phyloP scores from a whole-genome alignment of 148 eudicot genomes.

The Talinum fruticosum region DNA sequence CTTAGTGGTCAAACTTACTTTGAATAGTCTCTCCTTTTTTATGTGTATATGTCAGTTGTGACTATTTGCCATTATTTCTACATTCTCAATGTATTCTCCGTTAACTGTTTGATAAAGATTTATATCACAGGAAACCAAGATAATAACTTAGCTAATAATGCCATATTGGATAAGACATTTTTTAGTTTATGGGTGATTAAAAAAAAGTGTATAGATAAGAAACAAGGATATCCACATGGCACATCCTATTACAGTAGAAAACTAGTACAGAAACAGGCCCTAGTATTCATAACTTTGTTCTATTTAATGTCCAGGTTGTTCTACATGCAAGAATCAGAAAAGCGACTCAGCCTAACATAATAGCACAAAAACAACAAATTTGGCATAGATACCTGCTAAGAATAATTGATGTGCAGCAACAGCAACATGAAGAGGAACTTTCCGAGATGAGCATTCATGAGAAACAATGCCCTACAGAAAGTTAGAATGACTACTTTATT shows the following conservation, averaged over 20 bases:
- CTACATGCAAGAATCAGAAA: constrained; percentile 12
- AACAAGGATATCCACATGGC: not conserved
- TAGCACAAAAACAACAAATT: not conserved
- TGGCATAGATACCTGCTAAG: constrained; percentile 58
- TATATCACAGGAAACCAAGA: too few species aligned
- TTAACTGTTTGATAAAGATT: too few species aligned
- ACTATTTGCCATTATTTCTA: too few species aligned
- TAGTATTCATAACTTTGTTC: not conserved
- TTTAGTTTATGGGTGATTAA: too few species aligned
- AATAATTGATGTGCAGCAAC: constrained; percentile 88
- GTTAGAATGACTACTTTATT: constrained; percentile 14
- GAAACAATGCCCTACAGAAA: constrained; percentile 83
- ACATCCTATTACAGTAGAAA: not conserved
- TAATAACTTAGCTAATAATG: too few species aligned
- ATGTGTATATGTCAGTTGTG: too few species aligned
- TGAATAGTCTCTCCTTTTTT: too few species aligned
- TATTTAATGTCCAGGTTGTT: not conserved
- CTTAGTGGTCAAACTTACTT: too few species aligned
- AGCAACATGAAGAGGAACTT: constrained; percentile 84
- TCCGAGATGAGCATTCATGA: constrained; percentile 76
- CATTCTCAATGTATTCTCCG: too few species aligned
- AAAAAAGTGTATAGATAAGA: too few species aligned
- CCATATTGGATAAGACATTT: too few species aligned
- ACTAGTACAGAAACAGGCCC: not conserved
- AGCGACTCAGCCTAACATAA: not conserved